A percentile compares a stretch with the other conserved stretches of the same genome.
These are phyloP conservation scores for Colletotrichum tabaci DNA, from an alignment of 2,329 filamentous ascomycete species.

Conservation along the genomic window DNA sequence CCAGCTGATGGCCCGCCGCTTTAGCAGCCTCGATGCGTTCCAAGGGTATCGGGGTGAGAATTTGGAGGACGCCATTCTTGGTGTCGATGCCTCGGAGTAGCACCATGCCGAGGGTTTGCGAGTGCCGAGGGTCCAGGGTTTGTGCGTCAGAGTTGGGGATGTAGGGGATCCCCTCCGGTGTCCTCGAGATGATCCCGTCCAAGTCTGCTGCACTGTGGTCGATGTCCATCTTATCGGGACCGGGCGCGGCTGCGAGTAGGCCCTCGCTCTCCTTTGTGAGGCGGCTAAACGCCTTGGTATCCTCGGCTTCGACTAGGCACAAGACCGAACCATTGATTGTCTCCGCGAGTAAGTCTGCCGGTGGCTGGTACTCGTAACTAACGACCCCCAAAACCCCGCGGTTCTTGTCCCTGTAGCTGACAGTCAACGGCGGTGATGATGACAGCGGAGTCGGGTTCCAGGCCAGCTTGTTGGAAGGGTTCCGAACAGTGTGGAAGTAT, in stretches of 20 bases:
- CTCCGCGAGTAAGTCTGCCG: conserved; percentile 71
- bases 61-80: conserved; percentile 67
- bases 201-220: conserved; percentile 25
- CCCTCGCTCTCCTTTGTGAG: conserved; percentile 43
- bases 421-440: conserved; percentile 70
- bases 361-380: conserved; percentile 76
- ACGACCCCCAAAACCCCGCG: conserved; percentile 75
- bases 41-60: conserved; percentile 73
- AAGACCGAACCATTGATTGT: conserved; percentile 80
- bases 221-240: conserved; percentile 42
- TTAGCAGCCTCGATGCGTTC: conserved; percentile 57
- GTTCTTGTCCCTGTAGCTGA: conserved; percentile 68
- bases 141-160: conserved; percentile 69
- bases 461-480: conserved; percentile 46
- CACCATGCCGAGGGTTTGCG: conserved; percentile 73
- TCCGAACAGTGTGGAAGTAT: conserved; percentile 74
- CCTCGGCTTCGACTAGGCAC: conserved; percentile 75
- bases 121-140: conserved; percentile 72
- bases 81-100: conserved; percentile 80
- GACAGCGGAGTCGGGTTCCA: conserved; percentile 73
- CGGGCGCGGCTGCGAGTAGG: conserved; percentile 4
- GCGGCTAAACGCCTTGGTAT: conserved; percentile 62
- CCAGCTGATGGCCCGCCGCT: conserved; percentile 63
- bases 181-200: conserved; percentile 54
- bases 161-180: conserved; percentile 72